These are phyloP conservation scores for Colletotrichum sp. DNA, from an alignment of 2,329 filamentous ascomycete genomes.

Conservation along the genomic window DNA sequence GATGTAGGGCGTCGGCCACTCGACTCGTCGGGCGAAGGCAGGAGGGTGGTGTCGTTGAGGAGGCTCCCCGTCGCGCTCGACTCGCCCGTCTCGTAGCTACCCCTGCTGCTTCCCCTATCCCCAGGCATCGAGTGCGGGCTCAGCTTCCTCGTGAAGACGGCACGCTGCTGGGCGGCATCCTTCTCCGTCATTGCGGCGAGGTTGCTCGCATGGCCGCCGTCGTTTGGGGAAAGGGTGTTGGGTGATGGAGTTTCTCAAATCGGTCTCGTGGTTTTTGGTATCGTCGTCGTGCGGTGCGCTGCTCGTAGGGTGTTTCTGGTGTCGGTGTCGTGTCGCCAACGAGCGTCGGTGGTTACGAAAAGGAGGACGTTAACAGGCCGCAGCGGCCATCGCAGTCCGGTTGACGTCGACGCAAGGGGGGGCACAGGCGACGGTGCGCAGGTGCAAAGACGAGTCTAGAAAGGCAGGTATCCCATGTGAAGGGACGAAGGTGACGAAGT, in stretches of 20 bases:
- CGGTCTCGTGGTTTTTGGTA: neutral
- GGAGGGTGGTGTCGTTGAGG: constrained; percentile 23
- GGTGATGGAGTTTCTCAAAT: neutral
- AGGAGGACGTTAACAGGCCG: constrained; percentile 1
- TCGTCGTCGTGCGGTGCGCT: neutral
- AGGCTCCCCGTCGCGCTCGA: constrained; percentile 43
- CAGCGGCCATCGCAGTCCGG: constrained; percentile 1
- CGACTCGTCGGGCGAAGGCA: constrained; percentile 9
- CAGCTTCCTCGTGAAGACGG: constrained; percentile 8
- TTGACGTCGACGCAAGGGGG: constrained; percentile 15
- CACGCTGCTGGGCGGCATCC: constrained; percentile 18
- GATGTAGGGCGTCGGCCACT: neutral
- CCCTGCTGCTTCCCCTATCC: constrained; percentile 37
- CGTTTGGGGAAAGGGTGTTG: neutral
- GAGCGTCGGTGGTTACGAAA: neutral
- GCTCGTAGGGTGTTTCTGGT: neutral
- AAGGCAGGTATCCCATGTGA: constrained; percentile 10
- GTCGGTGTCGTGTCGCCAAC: neutral
- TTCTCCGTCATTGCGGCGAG: constrained; percentile 25
- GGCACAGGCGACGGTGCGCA: neutral
- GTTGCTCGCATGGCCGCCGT: constrained; percentile 23
- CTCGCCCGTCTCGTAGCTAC: constrained; percentile 49
- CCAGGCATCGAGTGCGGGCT: constrained; percentile 14
- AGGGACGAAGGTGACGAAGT: constrained; percentile 18
- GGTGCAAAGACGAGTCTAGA: neutral